Conservation (phyloP, 768 basidiomycete species). For the Phylloporus sp. region DNA sequence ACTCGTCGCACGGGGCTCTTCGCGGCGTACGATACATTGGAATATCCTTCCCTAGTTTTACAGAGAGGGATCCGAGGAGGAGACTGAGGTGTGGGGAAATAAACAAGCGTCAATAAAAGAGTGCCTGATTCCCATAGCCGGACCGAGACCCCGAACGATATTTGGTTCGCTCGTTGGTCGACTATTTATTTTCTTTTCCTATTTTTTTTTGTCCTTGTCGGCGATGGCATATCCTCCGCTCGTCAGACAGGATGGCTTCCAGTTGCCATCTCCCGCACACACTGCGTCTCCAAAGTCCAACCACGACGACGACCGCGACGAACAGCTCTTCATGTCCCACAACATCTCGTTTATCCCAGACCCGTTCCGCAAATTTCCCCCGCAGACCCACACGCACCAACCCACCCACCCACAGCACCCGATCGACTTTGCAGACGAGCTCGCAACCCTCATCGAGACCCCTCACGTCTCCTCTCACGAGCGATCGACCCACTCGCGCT, state of each 20-base stretch:
- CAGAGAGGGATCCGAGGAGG: background rate
- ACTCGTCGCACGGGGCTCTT: too few relatives aligned
- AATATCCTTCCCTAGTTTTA: too few relatives aligned
- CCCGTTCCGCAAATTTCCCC: slow-evolving; percentile 49
- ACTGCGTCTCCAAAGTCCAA: slow-evolving; percentile 27
- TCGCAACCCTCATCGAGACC: slow-evolving; percentile 52
- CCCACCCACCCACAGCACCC: slow-evolving; percentile 7
- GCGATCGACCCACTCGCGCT: slow-evolving; percentile 40
- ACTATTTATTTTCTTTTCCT: background rate
- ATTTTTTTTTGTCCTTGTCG: background rate
- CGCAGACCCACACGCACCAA: slow-evolving; percentile 14
- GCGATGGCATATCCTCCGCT: slow-evolving; percentile 29
- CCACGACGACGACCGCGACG: slow-evolving; percentile 26
- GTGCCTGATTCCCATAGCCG: slow-evolving; percentile 30
- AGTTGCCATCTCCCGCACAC: slow-evolving; percentile 46
- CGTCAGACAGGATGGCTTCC: slow-evolving; percentile 71
- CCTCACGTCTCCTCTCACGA: slow-evolving; percentile 34
- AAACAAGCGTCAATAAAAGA: slow-evolving; percentile 10
- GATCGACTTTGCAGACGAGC: slow-evolving; percentile 66
- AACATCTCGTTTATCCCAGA: slow-evolving; percentile 47
- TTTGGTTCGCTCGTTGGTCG: slow-evolving; percentile 4
- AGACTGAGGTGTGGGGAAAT: slow-evolving; percentile 23
- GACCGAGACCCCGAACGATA: slow-evolving; percentile 31
- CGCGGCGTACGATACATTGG: too few relatives aligned
- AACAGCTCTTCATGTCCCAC: slow-evolving; percentile 42